Evolutionary conservation across 1,284 basidiomycete genomes (phyloP), one percentile per base, ranked within the genome.

Genomic region (Phlebopus sp.): DNA sequence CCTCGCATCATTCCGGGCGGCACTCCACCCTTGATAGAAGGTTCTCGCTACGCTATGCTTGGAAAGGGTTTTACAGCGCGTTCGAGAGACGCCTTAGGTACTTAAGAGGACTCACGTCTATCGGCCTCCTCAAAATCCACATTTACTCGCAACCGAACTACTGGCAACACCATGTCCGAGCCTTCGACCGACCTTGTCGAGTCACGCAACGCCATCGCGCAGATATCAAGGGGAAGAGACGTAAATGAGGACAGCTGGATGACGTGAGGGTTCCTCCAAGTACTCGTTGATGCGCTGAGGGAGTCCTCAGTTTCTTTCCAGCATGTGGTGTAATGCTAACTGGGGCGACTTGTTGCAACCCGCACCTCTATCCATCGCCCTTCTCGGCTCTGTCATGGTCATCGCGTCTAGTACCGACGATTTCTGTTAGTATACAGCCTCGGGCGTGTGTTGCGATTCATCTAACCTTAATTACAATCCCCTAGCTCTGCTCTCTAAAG

Each of bases 201-300:
- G 42, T 47, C 57, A 13, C 57, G 45, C 44, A 19, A 54, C 18
- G 56, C 56, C 5, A 19, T 56, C 45, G 44, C 54, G 6, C 49
- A 53, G 40, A 43, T 57, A 50, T 57, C 55, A 15, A 57, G 10
- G 44, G 55, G 57, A 5, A 55, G 42, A 23, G 55, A 57, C 41
- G 51, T 57, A 4, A 57, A 57, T n/a, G 48, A 59, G 40, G 56
- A 59, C 30, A 42, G 40, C 31, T 59, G 55, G 56, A 59, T 59
- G 56, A 47, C 51, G 57, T 59, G 11, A 27, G 55, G 44, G 10
- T 15, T 25, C 13, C 18, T n/a, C n/a, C 29, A 6, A 15, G 13
- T 10, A 5, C 36, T 19, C 10, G 43, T 6, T 23, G 21, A 23
- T 23, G 21, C 6, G n/a, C n/a, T n/a, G n/a, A n/a, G n/a, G 2